A percentile compares a stretch with the other conserved stretches of the same genome.
phyloP scores from a whole-genome alignment of 345 rosid genomes.

The Psidium guajava region DNA sequence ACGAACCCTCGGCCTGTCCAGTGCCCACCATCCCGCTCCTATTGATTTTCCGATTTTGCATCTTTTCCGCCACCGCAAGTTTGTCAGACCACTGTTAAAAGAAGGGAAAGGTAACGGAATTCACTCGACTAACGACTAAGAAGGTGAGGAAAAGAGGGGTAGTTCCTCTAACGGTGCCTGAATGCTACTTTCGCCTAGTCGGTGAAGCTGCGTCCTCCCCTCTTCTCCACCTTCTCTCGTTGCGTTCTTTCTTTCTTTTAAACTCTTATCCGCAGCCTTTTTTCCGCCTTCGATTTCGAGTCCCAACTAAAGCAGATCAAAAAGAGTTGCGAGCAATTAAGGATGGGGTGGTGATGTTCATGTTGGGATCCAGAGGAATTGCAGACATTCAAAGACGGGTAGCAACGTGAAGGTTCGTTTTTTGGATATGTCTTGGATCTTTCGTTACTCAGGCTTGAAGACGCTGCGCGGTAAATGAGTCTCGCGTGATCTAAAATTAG shows the following conservation, averaged over 20 bases:
- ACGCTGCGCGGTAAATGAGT: too few species aligned
- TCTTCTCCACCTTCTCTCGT: background rate
- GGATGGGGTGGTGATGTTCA: background rate
- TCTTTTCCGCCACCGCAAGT: background rate
- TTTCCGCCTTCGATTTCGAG: background rate
- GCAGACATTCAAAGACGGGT: background rate
- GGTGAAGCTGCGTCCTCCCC: too few species aligned
- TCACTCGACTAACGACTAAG: too few species aligned
- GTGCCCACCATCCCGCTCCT: background rate
- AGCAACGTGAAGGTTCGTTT: background rate
- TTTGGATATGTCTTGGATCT: background rate
- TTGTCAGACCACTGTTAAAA: too few species aligned
- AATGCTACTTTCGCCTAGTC: too few species aligned
- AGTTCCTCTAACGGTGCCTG: too few species aligned
- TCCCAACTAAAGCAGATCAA: background rate
- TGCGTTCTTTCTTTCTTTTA: background rate
- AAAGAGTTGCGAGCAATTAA: background rate
- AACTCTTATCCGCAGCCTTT: too few species aligned
- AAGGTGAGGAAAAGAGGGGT: too few species aligned
- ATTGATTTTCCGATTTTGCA: background rate
- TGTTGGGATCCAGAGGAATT: background rate
- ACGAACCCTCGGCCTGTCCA: background rate
- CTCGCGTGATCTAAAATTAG: too few species aligned
- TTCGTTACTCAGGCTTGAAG: too few species aligned
- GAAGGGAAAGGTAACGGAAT: too few species aligned